A percentile compares a stretch with the other conserved stretches of the same genome.
Evolutionary conservation across 495 filamentous ascomycete genomes (phyloP).

Genomic region (Tuber calosporum): DNA sequence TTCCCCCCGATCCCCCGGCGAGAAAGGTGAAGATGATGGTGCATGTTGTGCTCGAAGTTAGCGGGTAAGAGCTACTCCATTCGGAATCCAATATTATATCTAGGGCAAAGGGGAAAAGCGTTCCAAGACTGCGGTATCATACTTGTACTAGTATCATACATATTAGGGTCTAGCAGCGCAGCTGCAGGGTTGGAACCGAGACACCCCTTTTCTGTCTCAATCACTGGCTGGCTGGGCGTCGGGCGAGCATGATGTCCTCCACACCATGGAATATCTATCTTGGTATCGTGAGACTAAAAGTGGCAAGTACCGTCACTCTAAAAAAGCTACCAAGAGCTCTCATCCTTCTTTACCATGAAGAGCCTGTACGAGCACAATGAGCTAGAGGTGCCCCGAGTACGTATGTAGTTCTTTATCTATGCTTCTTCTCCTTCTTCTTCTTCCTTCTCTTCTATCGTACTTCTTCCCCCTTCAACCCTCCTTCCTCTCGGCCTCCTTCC

Average conservation of each 20-base stretch:
- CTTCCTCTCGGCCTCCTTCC: not conserved
- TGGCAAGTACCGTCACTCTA: not conserved
- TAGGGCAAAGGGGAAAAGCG: not conserved
- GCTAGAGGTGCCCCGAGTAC: not conserved
- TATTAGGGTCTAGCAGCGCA: not conserved
- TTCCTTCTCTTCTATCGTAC: no score
- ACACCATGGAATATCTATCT: not conserved
- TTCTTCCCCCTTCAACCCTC: not conserved
- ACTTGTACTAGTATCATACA: not conserved
- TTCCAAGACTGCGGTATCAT: not conserved
- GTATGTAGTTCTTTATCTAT: not conserved
- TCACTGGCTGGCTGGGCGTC: not conserved
- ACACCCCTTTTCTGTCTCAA: not conserved
- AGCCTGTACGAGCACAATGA: not conserved
- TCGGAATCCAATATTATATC: not conserved
- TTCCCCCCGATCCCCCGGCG: not conserved
- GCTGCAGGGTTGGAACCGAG: not conserved
- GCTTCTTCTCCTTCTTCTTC: no score
- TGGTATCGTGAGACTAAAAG: slow-evolving; percentile 7
- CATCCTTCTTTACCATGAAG: not conserved
- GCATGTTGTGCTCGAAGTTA: not conserved
- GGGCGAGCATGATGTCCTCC: not conserved
- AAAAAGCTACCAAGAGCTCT: not conserved
- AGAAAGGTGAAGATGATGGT: not conserved
- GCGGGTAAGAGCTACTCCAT: not conserved